phyloP scores from a whole-genome alignment of 805 yeast species.

The Kuraishia piskuri region DNA sequence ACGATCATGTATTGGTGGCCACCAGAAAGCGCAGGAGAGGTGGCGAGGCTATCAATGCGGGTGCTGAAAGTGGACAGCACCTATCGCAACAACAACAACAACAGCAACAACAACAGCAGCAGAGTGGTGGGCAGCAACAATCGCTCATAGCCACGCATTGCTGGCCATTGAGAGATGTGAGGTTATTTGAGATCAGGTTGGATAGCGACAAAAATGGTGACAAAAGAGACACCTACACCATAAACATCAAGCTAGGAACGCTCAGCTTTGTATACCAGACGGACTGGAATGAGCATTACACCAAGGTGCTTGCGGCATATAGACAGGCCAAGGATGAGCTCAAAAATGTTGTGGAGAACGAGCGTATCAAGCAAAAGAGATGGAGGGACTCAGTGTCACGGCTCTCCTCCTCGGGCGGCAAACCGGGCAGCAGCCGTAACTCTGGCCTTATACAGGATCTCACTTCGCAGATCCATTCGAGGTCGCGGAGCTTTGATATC shows the following conservation, averaged over 20 bases:
- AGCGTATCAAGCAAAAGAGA: constrained; percentile 32
- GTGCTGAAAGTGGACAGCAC: constrained; percentile 8
- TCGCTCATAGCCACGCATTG: constrained; percentile 64
- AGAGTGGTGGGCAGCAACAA: background rate
- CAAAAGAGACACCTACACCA: constrained; percentile 12
- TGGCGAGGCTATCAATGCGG: constrained; percentile 16
- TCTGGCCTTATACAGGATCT: constrained; percentile 44
- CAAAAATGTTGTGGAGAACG: constrained; percentile 45
- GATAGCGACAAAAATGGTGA: background rate
- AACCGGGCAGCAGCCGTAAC: constrained; percentile 16
- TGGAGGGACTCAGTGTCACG: constrained; percentile 35
- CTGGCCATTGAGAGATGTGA: constrained; percentile 64
- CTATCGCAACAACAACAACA: constrained; percentile 18
- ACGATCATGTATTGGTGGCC: constrained; percentile 72
- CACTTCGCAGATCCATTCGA: constrained; percentile 52
- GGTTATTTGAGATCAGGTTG: constrained; percentile 29
- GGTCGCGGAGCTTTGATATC: constrained; percentile 43
- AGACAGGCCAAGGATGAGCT: constrained; percentile 56
- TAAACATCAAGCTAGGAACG: constrained; percentile 3
- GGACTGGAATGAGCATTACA: constrained; percentile 48
- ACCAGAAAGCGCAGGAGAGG: constrained; percentile 35
- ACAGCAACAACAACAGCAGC: background rate
- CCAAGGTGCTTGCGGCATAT: constrained; percentile 43
- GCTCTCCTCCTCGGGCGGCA: constrained; percentile 18
- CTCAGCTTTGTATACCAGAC: constrained; percentile 51